Evolutionary conservation across 2,329 filamentous ascomycete species (phyloP).

Genomic region (Coniella lustricola): DNA sequence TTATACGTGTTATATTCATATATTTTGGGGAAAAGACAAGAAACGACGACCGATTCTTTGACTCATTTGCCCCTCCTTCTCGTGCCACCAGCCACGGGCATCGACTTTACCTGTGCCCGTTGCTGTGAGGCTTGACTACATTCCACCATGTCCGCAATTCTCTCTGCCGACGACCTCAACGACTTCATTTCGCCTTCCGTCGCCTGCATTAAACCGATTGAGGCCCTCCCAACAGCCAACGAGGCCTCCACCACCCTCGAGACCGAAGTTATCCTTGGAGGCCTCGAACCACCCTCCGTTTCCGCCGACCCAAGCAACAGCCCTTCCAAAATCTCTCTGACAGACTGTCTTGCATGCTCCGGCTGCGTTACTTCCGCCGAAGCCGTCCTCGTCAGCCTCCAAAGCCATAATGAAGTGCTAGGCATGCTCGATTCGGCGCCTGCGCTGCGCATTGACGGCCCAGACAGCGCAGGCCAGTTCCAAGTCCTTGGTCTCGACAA

Average conservation of each 20-base stretch:
- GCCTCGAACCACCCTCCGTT: constrained; percentile 53
- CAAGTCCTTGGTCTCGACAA: constrained; percentile 47
- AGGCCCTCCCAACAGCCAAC: constrained; percentile 67
- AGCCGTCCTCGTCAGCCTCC: constrained; percentile 89
- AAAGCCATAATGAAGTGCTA: constrained; percentile 89
- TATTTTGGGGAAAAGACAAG: too few species aligned
- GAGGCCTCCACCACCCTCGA: constrained; percentile 32
- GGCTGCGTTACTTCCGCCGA: constrained; percentile 97
- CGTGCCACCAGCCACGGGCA: neutral
- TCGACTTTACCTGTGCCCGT: neutral
- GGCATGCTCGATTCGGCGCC: constrained; percentile 66
- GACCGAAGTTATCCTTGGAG: constrained; percentile 91
- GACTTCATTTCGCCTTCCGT: constrained; percentile 98
- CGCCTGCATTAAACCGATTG: constrained; percentile 95
- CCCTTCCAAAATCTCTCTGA: constrained; percentile 88
- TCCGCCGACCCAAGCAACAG: constrained; percentile 46
- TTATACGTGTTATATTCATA: too few species aligned
- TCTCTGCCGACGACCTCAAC: constrained; percentile 93
- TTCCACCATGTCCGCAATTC: constrained; percentile 91
- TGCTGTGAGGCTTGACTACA: neutral
- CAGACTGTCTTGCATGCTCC: constrained; percentile 94
- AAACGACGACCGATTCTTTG: too few species aligned
- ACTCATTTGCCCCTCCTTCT: too few species aligned
- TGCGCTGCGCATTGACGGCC: constrained; percentile 33
- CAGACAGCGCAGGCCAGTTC: constrained; percentile 27